phyloP scores from a whole-genome alignment of 1,139 yeast genomes.

The Diutina pseudorugosa region DNA sequence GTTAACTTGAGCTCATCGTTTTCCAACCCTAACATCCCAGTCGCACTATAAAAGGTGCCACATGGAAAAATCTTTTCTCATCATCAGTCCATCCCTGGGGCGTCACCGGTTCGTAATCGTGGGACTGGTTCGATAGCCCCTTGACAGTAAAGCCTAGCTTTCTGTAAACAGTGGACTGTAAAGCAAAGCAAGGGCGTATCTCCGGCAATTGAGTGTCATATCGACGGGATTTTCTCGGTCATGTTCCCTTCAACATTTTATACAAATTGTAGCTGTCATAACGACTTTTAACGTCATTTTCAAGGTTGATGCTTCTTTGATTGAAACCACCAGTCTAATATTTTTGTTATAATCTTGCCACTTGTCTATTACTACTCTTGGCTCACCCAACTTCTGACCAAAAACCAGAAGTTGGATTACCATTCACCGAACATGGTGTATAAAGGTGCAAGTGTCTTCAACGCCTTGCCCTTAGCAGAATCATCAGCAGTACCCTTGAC shows the following conservation, averaged over 20 bases:
- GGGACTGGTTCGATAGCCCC: neutral
- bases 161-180: neutral
- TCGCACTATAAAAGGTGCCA: neutral
- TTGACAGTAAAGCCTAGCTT: neutral
- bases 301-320: too few relatives aligned
- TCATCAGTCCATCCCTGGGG: neutral
- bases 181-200: slow-evolving; percentile 2
- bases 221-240: slow-evolving; percentile 3
- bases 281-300: too few relatives aligned
- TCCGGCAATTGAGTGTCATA: slow-evolving; percentile 2
- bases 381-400: too few relatives aligned
- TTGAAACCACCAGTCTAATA: too few relatives aligned
- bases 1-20: too few relatives aligned
- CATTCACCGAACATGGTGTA: neutral
- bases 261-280: too few relatives aligned
- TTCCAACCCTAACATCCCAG: neutral
- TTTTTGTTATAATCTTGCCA: too few relatives aligned
- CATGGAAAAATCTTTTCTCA: neutral
- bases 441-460: neutral
- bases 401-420: neutral
- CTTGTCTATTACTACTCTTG: too few relatives aligned
- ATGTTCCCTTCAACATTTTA: neutral
- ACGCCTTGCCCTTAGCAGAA: neutral
- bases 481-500: neutral
- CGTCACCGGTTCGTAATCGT: neutral